Base-by-base conservation (phyloP, 345 rosid genomes). In the Populus alba region DNA sequence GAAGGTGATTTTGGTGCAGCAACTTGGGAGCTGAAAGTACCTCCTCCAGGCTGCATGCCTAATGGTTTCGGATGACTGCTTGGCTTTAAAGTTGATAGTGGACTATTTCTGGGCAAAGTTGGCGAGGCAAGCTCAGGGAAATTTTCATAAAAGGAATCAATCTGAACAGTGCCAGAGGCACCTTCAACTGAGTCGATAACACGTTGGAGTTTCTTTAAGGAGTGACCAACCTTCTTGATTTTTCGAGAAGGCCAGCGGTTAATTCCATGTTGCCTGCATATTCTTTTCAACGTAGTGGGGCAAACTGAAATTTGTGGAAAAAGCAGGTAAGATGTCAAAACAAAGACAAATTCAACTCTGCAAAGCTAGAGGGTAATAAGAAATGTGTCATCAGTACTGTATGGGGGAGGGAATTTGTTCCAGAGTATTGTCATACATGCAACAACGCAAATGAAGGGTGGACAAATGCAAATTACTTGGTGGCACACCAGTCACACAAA, bases 201-300 rank as follows among this genome's bases (percentile, higher is more conserved):
- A 0, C 62, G 85, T 79, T 93, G 97, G 77, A 95, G 88, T 79
- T 91, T 93, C 86, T 89, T 90, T 17, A 95, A 87, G 38, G 99
- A 93, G 78, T 91, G 94, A 62, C 92, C 98, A 15, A 93, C 99
- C 87, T 93, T 95, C 91, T 89, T 93, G 86, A 95, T 90, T 84
- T 93, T 91, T 72, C 99, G 92, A 76, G 99, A 95, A 45, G 99
- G 99, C 99, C 99, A 96, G 66, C 97, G 86, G 20, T 82, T 84
- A 85, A 96, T 93, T 57, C 98, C 97, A 38, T 93, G 91, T 68
- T 90, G 98, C 83, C 99, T 85, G 81, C 99, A 96, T 79, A 96
- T 94, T 75, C 98, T 88, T 85, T 96, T 96, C 92, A 96, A 88
- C 33, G 97, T 96, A 22, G 99, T 96, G 33, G 99, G 98, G 83